A percentile compares a stretch with the other conserved stretches of the same genome.
Conservation (phyloP, 169 alveolate species). For the Cryptosporidium tyzzeri region DNA sequence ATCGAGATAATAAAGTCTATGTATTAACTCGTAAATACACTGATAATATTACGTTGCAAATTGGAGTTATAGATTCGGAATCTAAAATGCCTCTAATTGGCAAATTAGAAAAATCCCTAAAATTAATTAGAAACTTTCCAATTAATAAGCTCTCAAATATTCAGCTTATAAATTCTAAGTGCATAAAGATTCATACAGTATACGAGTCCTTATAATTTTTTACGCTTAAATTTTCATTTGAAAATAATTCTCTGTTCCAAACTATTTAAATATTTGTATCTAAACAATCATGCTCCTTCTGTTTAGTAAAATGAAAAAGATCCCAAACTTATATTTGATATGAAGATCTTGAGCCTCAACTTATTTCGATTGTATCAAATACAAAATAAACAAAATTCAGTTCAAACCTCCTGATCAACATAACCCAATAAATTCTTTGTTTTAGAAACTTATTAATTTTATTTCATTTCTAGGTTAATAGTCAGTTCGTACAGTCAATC, state of each 20-base stretch:
- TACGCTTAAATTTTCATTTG: slow-evolving; percentile 20
- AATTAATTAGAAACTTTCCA: slow-evolving; percentile 8
- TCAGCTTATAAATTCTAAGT: slow-evolving; percentile 1
- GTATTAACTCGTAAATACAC: slow-evolving; percentile 31
- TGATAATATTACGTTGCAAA: not conserved
- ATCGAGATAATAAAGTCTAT: not conserved
- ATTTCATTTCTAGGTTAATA: not conserved
- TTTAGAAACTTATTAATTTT: not conserved
- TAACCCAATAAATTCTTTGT: not conserved
- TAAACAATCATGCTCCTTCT: slow-evolving; percentile 23
- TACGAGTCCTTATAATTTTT: not conserved
- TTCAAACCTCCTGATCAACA: slow-evolving; percentile 19
- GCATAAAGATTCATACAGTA: slow-evolving; percentile 30
- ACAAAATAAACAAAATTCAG: slow-evolving; percentile 12
- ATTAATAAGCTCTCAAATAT: not conserved
- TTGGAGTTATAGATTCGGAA: not conserved
- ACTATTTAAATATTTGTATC: slow-evolving; percentile 10
- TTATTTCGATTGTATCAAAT: not conserved
- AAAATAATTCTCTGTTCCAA: slow-evolving; percentile 26
- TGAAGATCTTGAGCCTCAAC: slow-evolving; percentile 7
- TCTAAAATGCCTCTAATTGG: not conserved
- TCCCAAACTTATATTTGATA: not conserved
- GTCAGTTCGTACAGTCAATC: slow-evolving; percentile 1
- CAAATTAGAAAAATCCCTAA: slow-evolving; percentile 3
- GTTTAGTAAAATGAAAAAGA: not conserved